These are phyloP conservation scores for Exophiala oligosperma DNA, from an alignment of 2,329 filamentous ascomycete genomes.

Conservation along the genomic window DNA sequence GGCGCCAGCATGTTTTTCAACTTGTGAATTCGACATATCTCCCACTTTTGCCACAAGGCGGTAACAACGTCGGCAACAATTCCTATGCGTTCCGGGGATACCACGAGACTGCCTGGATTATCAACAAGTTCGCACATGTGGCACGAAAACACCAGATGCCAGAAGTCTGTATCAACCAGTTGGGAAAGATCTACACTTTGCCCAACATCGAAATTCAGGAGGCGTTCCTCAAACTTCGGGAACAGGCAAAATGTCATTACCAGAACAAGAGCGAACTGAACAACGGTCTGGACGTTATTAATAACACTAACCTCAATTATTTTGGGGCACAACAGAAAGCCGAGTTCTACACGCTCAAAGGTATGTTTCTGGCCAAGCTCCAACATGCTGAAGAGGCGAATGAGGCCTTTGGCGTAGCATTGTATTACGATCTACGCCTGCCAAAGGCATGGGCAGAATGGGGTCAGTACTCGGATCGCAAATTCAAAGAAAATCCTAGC, in stretches of 20 bases:
- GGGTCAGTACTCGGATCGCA: conserved; percentile 96
- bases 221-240: conserved; percentile 95
- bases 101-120: conserved; percentile 99
- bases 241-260: conserved; percentile 98
- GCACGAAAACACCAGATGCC: conserved; percentile 95
- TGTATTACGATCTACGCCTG: conserved; percentile 93
- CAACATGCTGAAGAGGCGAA: conserved; percentile 89
- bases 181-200: conserved; percentile 96
- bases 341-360: conserved; percentile 98
- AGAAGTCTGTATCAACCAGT: conserved; percentile 94
- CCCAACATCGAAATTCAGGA: conserved; percentile 99
- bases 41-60: conserved; percentile 71
- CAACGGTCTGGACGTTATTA: conserved; percentile 94
- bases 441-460: conserved; percentile 99
- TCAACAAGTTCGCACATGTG: conserved; percentile 97
- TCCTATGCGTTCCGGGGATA: conserved; percentile 97
- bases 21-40: conserved; percentile 96
- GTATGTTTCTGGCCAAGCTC: conserved; percentile 97
- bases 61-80: conserved; percentile 77
- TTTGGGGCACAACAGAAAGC: conserved; percentile 95
- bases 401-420: conserved; percentile 86
- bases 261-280: conserved; percentile 91
- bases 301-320: conserved; percentile 99
- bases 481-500: conserved; percentile 86
- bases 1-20: conserved; percentile 98